Conservation (phyloP, 108 stramenopile species). For the Cyclotella cryptica region DNA sequence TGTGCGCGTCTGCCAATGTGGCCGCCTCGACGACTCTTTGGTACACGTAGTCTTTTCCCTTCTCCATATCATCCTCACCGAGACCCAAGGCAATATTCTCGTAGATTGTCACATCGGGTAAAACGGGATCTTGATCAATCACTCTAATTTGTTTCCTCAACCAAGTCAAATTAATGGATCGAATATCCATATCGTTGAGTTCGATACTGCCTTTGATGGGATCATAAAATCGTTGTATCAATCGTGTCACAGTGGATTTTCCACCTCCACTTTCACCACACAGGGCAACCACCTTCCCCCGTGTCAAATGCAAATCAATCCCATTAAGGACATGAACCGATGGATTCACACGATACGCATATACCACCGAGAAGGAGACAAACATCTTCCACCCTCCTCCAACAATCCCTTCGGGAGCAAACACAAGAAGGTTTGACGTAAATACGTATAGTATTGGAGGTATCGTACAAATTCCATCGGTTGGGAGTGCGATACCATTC, state of each 20-base stretch:
- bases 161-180: conserved; percentile 64
- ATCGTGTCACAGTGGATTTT: conserved; percentile 76
- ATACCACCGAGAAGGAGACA: no score
- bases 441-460: conserved; percentile 21
- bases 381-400: no score
- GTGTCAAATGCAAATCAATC: conserved; percentile 40
- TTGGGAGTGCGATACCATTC: conserved; percentile 3
- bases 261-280: conserved; percentile 81
- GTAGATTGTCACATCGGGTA: conserved; percentile 75
- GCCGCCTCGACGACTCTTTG: conserved; percentile 64
- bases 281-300: conserved; percentile 69
- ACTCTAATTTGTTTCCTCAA: conserved; percentile 74
- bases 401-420: conserved; percentile 13
- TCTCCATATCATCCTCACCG: conserved; percentile 36
- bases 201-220: conserved; percentile 59
- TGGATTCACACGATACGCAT: conserved; percentile 81
- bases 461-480: conserved; percentile 24
- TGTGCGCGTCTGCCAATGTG: conserved; percentile 79
- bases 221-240: conserved; percentile 90
- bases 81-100: conserved; percentile 89
- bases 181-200: conserved; percentile 81
- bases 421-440: conserved; percentile 35
- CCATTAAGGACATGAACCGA: conserved; percentile 61
- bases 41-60: conserved; percentile 57
- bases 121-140: conserved; percentile 87